phyloP scores from a whole-genome alignment of 306 rosid species.

The Arachis stenosperma region DNA sequence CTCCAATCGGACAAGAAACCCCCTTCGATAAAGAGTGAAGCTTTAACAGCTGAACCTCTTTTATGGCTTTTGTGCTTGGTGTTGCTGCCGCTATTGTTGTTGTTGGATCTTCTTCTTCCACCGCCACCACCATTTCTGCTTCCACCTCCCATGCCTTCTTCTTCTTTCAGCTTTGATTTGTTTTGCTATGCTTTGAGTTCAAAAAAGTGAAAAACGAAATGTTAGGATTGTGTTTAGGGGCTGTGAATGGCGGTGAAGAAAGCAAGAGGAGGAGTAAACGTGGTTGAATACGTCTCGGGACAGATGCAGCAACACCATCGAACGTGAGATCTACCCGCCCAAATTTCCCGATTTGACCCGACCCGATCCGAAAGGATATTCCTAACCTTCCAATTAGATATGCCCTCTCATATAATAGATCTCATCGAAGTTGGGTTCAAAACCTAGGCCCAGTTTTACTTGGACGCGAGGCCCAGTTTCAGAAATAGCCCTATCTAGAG shows the following conservation, averaged over 20 bases:
- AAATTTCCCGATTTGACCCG: background rate
- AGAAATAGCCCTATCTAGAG: too few species aligned
- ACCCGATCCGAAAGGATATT: constrained; percentile 39
- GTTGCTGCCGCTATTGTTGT: constrained; percentile 12
- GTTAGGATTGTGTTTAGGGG: background rate
- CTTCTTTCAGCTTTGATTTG: background rate
- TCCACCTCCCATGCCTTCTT: constrained; percentile 64
- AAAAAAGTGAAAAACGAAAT: background rate
- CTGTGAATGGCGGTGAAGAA: constrained; percentile 8
- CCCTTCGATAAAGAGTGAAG: constrained; percentile 65
- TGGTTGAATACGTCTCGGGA: background rate
- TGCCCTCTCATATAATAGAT: background rate
- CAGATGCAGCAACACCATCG: background rate
- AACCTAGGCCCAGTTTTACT: constrained; percentile 7
- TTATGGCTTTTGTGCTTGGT: constrained; percentile 41
- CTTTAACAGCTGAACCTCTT: constrained; percentile 46
- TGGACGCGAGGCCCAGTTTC: too few species aligned
- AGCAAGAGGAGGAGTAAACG: background rate
- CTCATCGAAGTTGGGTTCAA: background rate
- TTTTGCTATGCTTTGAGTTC: constrained; percentile 17
- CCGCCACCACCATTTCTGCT: constrained; percentile 53
- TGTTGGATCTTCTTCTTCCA: constrained; percentile 35
- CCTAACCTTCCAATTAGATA: background rate
- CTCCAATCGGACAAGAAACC: constrained; percentile 81
- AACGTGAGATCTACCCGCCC: constrained; percentile 1